phyloP scores from a whole-genome alignment of 768 basidiomycete species.

The Gloeophyllum trabeum region DNA sequence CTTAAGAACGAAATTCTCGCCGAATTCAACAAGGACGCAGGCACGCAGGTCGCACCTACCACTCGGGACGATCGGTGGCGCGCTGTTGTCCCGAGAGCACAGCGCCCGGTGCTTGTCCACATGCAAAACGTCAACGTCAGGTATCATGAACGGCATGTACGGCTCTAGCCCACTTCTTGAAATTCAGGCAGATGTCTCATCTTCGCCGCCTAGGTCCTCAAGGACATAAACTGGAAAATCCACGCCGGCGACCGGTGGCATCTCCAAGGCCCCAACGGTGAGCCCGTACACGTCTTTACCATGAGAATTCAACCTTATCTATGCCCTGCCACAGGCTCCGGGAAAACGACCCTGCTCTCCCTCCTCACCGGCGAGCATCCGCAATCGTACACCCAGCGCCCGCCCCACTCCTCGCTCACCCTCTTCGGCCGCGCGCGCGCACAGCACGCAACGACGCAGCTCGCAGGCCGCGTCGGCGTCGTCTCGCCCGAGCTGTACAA shows the following conservation, averaged over 20 bases:
- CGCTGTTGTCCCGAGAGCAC: too few relatives aligned
- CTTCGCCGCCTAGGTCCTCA: conserved; percentile 43
- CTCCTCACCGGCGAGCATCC: conserved; percentile 92
- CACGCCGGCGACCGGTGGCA: conserved; percentile 81
- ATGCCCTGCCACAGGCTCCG: conserved; percentile 52
- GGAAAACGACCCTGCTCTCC: conserved; percentile 89
- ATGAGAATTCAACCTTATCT: background rate
- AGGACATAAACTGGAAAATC: conserved; percentile 74
- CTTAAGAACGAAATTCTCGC: conserved; percentile 32
- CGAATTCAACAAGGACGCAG: background rate
- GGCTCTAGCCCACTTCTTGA: background rate
- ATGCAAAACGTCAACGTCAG: conserved; percentile 58
- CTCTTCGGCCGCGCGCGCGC: conserved; percentile 57
- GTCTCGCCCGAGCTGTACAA: conserved; percentile 86
- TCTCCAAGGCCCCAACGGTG: conserved; percentile 82
- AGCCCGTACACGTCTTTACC: conserved; percentile 3
- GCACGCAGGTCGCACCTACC: too few relatives aligned
- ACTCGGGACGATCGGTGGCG: too few relatives aligned
- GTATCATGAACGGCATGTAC: conserved; percentile 35
- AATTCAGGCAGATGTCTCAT: background rate
- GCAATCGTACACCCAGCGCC: conserved; percentile 72
- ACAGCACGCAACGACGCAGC: conserved; percentile 52
- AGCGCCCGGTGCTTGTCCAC: conserved; percentile 32
- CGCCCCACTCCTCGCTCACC: conserved; percentile 26
- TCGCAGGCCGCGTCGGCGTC: conserved; percentile 63